Evolutionary conservation across 495 filamentous ascomycete species (phyloP), one percentile per base, ranked within the genome.

Genomic region (Patellaria atrata): DNA sequence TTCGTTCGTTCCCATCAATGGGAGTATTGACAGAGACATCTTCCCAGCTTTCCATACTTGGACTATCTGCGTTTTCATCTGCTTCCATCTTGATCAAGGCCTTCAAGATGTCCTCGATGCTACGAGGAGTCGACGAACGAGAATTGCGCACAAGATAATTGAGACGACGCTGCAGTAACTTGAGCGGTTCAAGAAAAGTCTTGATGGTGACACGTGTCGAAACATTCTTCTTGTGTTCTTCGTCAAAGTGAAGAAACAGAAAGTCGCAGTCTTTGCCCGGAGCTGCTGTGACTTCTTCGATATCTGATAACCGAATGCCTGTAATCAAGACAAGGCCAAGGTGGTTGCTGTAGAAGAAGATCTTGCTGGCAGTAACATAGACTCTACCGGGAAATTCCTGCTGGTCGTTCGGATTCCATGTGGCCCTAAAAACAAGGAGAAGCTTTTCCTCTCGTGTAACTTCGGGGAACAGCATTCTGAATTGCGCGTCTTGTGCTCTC

Each of bases 311-410:
- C 22, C 66, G 70, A 22, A 82, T 68, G 13, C 68, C 69, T 22
- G 82, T 81, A 1, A 82, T 84, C 29, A 94, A 62, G 0, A 93
- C 82, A 18, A 97, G 64, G n/a, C 89, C 89, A 47, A 91, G 68
- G 44, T 94, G 78, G 52, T 96, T 74, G 34, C 85, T 91, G 59
- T 94, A 97, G 53, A 97, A 97, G 50, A 91, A 94, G 41, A 96
- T 71, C 22, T 85, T 75, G 32, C 71, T 71, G 3, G 73, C 66
- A 1, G 91, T 96, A 28, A 94, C 75, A 53, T 86, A 97, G 14
- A 85, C 77, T 35, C 89, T 66, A 0, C 89, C 91, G 27, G 86
- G 79, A 35, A 85, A 79, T 33, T 83, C 78, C 57, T 84, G 81
- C 38, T 73, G 68, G 4, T 81, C 76, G 48, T 78, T 80, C 2